Percentiles rank a stretch among this genome's conserved stretches.
Evolutionary conservation across 805 yeast genomes (phyloP).

Genomic region (Barnettozyma vustinii): DNA sequence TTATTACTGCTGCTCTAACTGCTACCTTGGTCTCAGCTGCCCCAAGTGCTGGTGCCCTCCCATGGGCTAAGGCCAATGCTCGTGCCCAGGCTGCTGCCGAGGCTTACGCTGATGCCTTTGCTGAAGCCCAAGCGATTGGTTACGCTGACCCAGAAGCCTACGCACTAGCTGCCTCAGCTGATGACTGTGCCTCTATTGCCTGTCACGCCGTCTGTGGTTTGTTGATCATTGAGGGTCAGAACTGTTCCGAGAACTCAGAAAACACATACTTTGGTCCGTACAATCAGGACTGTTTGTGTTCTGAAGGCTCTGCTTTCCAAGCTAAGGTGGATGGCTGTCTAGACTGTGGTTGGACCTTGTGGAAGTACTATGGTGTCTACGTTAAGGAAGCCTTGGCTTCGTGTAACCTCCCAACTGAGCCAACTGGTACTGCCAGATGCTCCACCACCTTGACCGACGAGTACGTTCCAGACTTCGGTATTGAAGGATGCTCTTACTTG

Average conservation of each 20-base stretch:
- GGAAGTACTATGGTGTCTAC: conserved; percentile 28
- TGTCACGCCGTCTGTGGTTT: conserved; percentile 33
- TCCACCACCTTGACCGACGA: conserved; percentile 19
- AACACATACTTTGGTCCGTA: conserved; percentile 20
- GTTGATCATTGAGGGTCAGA: conserved; percentile 28
- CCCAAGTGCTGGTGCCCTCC: conserved; percentile 13
- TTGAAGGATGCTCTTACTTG: conserved; percentile 31
- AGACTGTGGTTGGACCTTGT: conserved; percentile 36
- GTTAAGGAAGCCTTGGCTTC: conserved; percentile 25
- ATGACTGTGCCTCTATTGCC: conserved; percentile 25
- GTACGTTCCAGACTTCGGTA: conserved; percentile 12
- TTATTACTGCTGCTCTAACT: conserved; percentile 6
- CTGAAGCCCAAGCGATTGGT: conserved; percentile 18
- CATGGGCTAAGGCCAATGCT: conserved; percentile 20
- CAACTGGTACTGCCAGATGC: conserved; percentile 22
- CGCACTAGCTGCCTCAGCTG: conserved; percentile 19
- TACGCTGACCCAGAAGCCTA: conserved; percentile 21
- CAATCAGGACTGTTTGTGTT: conserved; percentile 23
- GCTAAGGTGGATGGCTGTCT: conserved; percentile 26
- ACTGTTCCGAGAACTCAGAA: conserved; percentile 26
- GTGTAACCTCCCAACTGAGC: conserved; percentile 25
- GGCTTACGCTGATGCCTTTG: conserved; percentile 20
- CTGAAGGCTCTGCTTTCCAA: conserved; percentile 16
- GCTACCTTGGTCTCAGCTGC: conserved; percentile 8
- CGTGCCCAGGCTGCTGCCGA: conserved; percentile 16